Base-by-base conservation (phyloP, 2,329 filamentous ascomycete genomes). In the Fusarium papillatum region DNA sequence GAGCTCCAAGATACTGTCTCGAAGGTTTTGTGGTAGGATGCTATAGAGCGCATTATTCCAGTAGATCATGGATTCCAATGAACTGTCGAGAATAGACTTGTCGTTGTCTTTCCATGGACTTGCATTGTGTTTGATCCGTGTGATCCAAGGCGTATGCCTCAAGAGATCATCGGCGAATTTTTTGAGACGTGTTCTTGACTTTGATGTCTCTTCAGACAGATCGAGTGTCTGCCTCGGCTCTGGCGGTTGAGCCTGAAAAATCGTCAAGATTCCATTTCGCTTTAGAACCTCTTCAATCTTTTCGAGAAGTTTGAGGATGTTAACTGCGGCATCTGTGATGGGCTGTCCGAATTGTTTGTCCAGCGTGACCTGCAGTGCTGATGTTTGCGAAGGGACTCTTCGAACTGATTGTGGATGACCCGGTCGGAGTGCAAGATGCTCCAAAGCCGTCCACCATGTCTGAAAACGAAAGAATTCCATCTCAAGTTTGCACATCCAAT, bases 91-190 rank as follows among this genome's bases (percentile, higher is more conserved):
- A 1, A 41, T 14, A 1, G 26, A 4, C 11, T 68, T 68, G 14
- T 68, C 67, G 2, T 60, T 53, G 2, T 69, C 29, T 8, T 61
- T 69, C 67, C 64, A 68, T 0, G 67, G 64, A 4, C 53, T 69
- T 1, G 67, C 59, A 6, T 13, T 68, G n/a, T 69, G 64, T 1
- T 61, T 69, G 10, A 68, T 61, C 2, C 64, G 41, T 1, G 53
- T 53, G 17, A 38, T 61, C 67, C 67, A 69, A 1, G 67, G 39
- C 0, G 67, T 68, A 7, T 68, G 68, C 17, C 16, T 68, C 2
- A 68, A 1, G 5, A 69, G 53, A 0, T 69, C 68, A 4, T 5
- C 48, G 0, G 68, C 68, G 8, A 69, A 61, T 5, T 36, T 55
- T 2, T 68, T 68, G 2, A 69, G 24, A 5, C 64, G 53, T 2